Evolutionary conservation across 1,284 basidiomycete species (phyloP), one percentile per base, ranked within the genome.

Genomic region (Hymenochaete sp.): DNA sequence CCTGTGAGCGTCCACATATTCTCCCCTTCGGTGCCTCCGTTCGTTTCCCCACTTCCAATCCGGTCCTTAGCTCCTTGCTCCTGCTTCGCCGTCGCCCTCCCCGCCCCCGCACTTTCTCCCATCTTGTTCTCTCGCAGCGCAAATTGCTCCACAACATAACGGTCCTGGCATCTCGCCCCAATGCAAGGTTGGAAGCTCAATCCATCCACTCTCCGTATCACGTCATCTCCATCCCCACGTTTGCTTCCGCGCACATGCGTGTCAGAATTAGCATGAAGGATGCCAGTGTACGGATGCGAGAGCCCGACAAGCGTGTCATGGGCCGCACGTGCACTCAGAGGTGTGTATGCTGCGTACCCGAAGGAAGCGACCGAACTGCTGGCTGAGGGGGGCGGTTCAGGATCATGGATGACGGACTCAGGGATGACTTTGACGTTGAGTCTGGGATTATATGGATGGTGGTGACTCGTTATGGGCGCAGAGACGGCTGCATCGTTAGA

Each of bases 161-260:
- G 55, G 45, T 64, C 62, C 50, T 64, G 62, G 24, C 50, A 55
- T 3, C 53, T 44, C 14, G 55, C 52, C 2, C 42, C 42, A 4
- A 49, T 50, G 44, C 57, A 59, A 7, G 62, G 62, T 50, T 63
- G 62, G 38, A 63, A 44, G 24, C 55, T 55, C 5, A 61, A 54
- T 13, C 52, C 54, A 35, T 58, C 56, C 4, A 55, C 55, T 7
- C 35, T 42, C 16, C 36, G 42, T n/a, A n/a, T n/a, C n/a, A n/a
- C n/a, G n/a, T n/a, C n/a, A n/a, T n/a, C n/a, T n/a, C n/a, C n/a
- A n/a, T n/a, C n/a, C n/a, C n/a, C n/a, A n/a, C n/a, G n/a, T n/a
- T n/a, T n/a, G n/a, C n/a, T n/a, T n/a, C n/a, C n/a, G n/a, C n/a
- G n/a, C n/a, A n/a, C n/a, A n/a, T n/a, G n/a, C n/a, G n/a, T n/a